These are phyloP conservation scores for Podospora tetraspora DNA, from an alignment of 495 filamentous ascomycete genomes.

Conservation along the genomic window DNA sequence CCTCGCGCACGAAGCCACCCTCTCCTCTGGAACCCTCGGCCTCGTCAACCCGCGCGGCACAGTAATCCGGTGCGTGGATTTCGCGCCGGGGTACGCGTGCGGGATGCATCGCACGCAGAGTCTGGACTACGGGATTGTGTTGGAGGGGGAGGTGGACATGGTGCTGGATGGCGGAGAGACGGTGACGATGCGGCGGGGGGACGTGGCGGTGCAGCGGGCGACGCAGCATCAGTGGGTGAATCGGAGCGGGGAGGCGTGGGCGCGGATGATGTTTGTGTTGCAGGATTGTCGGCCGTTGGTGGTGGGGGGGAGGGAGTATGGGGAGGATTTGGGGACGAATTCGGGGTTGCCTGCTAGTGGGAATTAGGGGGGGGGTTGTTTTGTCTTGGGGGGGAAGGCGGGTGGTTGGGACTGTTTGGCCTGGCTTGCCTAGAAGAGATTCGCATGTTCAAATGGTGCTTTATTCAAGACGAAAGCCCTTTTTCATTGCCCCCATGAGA, in stretches of 20 bases:
- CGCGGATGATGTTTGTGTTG: constrained; percentile 55
- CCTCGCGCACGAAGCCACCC: constrained; percentile 29
- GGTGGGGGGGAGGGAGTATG: constrained; percentile 38
- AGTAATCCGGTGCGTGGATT: constrained; percentile 57
- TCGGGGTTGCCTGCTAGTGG: constrained; percentile 35
- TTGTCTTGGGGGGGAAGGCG: not conserved
- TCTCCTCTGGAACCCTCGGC: constrained; percentile 37
- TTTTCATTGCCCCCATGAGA: no score
- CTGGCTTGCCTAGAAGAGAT: no score
- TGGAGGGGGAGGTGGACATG: constrained; percentile 68
- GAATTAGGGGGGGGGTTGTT: constrained; percentile 20
- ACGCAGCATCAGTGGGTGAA: constrained; percentile 69
- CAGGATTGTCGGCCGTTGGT: constrained; percentile 43
- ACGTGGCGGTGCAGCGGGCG: constrained; percentile 59
- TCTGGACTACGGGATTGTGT: constrained; percentile 69
- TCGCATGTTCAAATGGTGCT: no score
- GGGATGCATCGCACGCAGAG: constrained; percentile 68
- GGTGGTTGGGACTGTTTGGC: no score
- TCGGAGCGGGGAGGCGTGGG: constrained; percentile 47
- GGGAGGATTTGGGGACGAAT: constrained; percentile 41
- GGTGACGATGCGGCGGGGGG: constrained; percentile 52
- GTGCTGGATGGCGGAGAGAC: constrained; percentile 56
- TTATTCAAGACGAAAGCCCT: no score
- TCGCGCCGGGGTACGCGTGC: constrained; percentile 48
- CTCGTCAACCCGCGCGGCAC: constrained; percentile 48